Conservation (phyloP, 805 yeast species). For the Candida gorgasii region DNA sequence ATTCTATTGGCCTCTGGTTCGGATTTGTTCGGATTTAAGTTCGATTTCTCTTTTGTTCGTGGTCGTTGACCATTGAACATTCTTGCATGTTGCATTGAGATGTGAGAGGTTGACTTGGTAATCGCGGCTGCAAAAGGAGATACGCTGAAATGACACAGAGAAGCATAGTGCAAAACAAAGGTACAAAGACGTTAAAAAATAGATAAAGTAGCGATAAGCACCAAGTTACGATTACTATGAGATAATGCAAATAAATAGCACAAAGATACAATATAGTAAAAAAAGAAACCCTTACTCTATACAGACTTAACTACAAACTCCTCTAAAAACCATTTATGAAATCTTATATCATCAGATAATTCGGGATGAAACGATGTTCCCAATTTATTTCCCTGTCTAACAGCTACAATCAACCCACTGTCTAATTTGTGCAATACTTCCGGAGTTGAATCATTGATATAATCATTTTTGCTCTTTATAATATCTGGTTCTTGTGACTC, state of each 20-base stretch:
- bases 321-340: conserved; percentile 71
- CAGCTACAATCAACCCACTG: conserved; percentile 59
- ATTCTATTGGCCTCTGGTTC: conserved; percentile 12
- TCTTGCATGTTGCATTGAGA: conserved; percentile 33
- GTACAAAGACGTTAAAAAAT: too few species aligned
- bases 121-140: too few species aligned
- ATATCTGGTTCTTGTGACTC: conserved; percentile 12
- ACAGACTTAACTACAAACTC: conserved; percentile 48
- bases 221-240: too few species aligned
- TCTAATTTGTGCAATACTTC: conserved; percentile 43
- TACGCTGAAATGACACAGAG: too few species aligned
- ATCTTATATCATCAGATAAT: conserved; percentile 53
- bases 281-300: too few species aligned
- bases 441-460: conserved; percentile 30
- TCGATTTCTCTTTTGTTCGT: conserved; percentile 5
- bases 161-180: too few species aligned
- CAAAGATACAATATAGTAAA: too few species aligned
- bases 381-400: conserved; percentile 61
- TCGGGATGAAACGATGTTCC: conserved; percentile 87
- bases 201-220: too few species aligned
- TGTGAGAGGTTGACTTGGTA: too few species aligned
- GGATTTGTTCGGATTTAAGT: conserved; percentile 6
- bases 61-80: conserved; percentile 13
- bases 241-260: too few species aligned
- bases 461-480: conserved; percentile 23